Conservation (phyloP, 1,139 yeast species). For the Yamadazyma diddensiae region DNA sequence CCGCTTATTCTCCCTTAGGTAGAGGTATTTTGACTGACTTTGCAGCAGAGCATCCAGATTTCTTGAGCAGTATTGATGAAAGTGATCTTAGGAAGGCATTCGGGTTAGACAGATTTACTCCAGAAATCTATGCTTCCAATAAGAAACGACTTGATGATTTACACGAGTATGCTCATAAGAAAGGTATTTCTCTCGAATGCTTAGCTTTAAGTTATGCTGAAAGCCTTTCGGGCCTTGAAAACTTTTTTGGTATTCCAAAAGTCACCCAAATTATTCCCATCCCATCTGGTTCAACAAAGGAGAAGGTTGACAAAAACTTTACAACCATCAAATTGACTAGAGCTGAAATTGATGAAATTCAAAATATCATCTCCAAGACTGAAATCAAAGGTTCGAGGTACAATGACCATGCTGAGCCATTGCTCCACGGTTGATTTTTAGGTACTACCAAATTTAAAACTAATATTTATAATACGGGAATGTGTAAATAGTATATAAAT, state of each 20-base stretch:
- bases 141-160: constrained; percentile 37
- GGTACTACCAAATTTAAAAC: too few relatives aligned
- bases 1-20: constrained; percentile 83
- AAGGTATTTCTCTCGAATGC: constrained; percentile 55
- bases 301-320: constrained; percentile 60
- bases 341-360: constrained; percentile 7
- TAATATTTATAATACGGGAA: too few relatives aligned
- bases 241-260: constrained; percentile 28
- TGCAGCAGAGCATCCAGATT: constrained; percentile 35
- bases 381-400: constrained; percentile 5
- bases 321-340: constrained; percentile 15
- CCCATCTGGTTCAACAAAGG: constrained; percentile 66
- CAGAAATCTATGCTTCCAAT: constrained; percentile 56
- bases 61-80: constrained; percentile 7
- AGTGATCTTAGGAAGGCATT: constrained; percentile 44
- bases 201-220: constrained; percentile 71
- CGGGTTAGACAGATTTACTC: constrained; percentile 55
- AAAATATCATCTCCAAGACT: constrained; percentile 4
- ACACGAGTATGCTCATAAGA: constrained; percentile 49
- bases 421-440: constrained; percentile 2
- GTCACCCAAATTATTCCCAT: constrained; percentile 68
- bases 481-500: too few relatives aligned
- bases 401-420: constrained; percentile 2
- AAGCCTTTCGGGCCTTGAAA: constrained; percentile 8
- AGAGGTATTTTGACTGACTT: constrained; percentile 72